Percentiles rank a stretch among this genome's conserved stretches.
Evolutionary conservation across 441 rosid species (phyloP).

Genomic region (Brassica hybrid): DNA sequence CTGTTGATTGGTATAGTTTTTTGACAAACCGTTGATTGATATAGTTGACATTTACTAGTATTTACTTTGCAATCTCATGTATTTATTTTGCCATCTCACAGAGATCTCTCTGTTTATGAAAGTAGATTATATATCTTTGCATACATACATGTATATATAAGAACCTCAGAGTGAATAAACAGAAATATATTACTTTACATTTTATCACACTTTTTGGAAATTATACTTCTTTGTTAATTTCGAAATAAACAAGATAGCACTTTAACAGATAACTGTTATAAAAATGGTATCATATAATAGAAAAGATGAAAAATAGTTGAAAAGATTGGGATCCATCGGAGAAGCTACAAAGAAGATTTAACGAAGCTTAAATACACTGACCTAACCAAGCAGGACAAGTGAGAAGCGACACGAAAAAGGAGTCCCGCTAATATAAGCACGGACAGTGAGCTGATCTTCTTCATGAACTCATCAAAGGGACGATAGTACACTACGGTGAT

Average conservation of each 20-base stretch:
- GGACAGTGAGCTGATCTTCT: too few relatives aligned
- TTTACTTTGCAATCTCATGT: background rate
- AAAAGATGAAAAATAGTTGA: too few relatives aligned
- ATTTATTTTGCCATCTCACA: too few relatives aligned
- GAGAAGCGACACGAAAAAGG: background rate
- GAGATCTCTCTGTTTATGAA: background rate
- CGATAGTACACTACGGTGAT: too few relatives aligned
- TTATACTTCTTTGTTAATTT: background rate
- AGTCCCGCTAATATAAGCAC: background rate
- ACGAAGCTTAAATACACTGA: background rate
- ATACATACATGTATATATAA: background rate
- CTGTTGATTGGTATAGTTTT: background rate
- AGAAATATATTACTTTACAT: background rate
- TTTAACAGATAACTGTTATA: background rate
- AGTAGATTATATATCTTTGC: background rate
- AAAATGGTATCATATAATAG: background rate
- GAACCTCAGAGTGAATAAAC: background rate
- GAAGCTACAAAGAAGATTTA: background rate
- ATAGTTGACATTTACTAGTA: background rate
- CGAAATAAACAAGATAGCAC: too few relatives aligned
- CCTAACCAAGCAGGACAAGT: background rate
- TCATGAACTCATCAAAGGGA: too few relatives aligned
- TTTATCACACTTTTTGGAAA: background rate
- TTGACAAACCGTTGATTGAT: background rate
- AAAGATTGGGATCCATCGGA: background rate